Percentiles rank a stretch among this genome's conserved stretches.
Conservation (phyloP, 2,329 filamentous ascomycete species). For the Paracorniculantispora psalliotae region DNA sequence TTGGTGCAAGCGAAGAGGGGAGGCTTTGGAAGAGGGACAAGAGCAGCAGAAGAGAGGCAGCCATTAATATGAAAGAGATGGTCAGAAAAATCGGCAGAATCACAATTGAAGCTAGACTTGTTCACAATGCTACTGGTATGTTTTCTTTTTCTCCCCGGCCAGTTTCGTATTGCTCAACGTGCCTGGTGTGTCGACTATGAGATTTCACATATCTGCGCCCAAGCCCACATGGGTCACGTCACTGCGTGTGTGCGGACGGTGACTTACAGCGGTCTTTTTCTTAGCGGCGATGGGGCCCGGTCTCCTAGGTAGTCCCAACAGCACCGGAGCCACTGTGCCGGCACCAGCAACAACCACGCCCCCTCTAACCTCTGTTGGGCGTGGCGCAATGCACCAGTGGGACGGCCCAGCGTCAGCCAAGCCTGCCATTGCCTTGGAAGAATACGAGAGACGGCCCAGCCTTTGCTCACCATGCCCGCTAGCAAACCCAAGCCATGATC, state of each 20-base stretch:
- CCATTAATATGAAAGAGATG: background rate
- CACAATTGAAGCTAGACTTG: too few relatives aligned
- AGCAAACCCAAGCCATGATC: background rate
- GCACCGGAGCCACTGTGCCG: background rate
- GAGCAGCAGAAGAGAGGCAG: too few relatives aligned
- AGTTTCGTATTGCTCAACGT: too few relatives aligned
- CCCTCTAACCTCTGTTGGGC: background rate
- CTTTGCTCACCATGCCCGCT: background rate
- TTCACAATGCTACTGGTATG: too few relatives aligned
- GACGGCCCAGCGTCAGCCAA: constrained; percentile 12
- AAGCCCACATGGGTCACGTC: background rate
- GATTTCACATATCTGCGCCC: background rate
- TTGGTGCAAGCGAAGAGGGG: background rate
- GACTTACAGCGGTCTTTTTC: background rate
- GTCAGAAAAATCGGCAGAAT: too few relatives aligned
- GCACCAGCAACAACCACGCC: too few relatives aligned
- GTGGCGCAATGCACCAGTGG: background rate
- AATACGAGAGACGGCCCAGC: constrained; percentile 8
- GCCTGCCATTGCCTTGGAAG: constrained; percentile 11
- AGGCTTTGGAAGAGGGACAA: background rate
- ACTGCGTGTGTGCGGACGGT: too few relatives aligned
- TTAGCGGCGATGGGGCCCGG: too few relatives aligned
- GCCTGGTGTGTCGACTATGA: too few relatives aligned
- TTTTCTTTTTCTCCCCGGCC: too few relatives aligned
- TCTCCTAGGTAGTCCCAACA: too few relatives aligned